phyloP scores from a whole-genome alignment of 2,329 filamentous ascomycete genomes.

The Penicillium glabrum region DNA sequence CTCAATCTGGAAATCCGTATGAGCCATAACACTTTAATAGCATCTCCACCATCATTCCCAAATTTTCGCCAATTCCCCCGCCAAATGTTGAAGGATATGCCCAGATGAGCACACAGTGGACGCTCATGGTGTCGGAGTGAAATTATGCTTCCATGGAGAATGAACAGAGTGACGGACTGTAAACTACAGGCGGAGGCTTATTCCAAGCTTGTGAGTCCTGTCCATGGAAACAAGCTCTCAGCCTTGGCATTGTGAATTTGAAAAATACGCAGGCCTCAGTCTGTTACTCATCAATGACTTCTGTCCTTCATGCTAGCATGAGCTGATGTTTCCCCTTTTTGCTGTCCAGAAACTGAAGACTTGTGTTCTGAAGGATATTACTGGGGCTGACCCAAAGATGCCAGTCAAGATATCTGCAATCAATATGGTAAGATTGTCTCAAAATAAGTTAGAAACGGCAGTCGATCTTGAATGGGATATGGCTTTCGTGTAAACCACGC shows the following conservation, averaged over 20 bases:
- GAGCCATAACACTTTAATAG: not conserved
- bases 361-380: not conserved
- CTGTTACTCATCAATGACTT: not conserved
- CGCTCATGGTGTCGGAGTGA: not conserved
- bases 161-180: not conserved
- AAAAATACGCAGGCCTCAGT: not conserved
- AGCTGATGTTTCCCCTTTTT: not conserved
- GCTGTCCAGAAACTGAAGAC: not conserved
- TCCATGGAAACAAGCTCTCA: conserved; percentile 49
- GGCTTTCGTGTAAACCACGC: too few species aligned
- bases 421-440: not conserved
- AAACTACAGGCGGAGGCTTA: too few species aligned
- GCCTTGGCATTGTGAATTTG: not conserved
- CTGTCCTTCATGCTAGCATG: not conserved
- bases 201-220: conserved; percentile 44
- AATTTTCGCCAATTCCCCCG: too few species aligned
- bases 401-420: not conserved
- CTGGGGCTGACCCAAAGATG: not conserved
- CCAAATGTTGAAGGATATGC: too few species aligned
- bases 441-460: too few species aligned
- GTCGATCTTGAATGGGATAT: too few species aligned
- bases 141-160: not conserved
- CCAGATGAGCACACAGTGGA: not conserved
- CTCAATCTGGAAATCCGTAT: not conserved
- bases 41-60: not conserved